Evolutionary conservation across 257 asterid genomes (phyloP).

Genomic region (Nicotiana sylvestris): DNA sequence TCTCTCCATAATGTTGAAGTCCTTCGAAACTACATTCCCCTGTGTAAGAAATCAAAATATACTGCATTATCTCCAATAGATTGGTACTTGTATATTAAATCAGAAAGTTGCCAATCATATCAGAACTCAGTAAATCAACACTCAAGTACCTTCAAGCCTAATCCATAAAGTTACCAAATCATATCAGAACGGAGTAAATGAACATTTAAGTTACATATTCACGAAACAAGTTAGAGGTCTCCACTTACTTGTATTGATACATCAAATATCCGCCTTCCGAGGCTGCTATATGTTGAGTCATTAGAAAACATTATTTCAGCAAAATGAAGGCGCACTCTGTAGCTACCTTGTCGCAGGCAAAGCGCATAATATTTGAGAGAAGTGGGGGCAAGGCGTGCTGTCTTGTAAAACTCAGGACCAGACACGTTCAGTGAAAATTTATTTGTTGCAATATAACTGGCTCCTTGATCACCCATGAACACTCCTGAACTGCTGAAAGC

Average conservation of each 20-base stretch:
- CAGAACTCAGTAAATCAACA: not conserved
- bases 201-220: not conserved
- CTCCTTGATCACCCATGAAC: conserved; percentile 13
- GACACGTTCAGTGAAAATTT: conserved; percentile 22
- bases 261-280: conserved; percentile 75
- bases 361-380: conserved; percentile 75
- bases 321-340: conserved; percentile 80
- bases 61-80: not conserved
- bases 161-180: not conserved
- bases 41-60: conserved; percentile 23
- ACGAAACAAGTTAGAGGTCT: not conserved
- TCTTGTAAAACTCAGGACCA: conserved; percentile 43
- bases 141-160: not conserved
- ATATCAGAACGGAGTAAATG: not conserved
- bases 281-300: conserved; percentile 52
- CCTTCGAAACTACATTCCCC: conserved; percentile 67
- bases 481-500: conserved; percentile 79
- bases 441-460: conserved; percentile 23
- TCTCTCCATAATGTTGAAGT: conserved; percentile 51
- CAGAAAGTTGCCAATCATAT: not conserved
- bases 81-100: not conserved
- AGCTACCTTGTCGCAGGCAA: conserved; percentile 78
- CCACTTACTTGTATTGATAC: conserved; percentile 80
- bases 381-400: conserved; percentile 76
- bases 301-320: conserved; percentile 73